Evolutionary conservation across 768 basidiomycete species (phyloP).

Genomic region (Lentinus tigrinus): DNA sequence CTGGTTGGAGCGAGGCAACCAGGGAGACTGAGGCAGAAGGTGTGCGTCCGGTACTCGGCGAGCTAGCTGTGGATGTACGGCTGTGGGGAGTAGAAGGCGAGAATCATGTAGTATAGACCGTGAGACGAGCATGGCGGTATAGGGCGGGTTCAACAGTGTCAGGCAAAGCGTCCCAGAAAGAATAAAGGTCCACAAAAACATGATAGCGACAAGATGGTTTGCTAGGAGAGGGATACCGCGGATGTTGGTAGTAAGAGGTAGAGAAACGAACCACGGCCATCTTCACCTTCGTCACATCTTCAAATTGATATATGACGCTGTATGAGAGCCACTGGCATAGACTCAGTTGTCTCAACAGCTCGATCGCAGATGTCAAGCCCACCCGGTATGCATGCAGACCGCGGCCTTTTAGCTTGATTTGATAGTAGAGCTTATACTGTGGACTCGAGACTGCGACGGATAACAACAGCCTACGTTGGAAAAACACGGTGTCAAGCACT

Average conservation of each 20-base stretch:
- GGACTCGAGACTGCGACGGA: too few species aligned
- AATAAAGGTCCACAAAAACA: conserved; percentile 13
- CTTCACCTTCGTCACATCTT: not conserved
- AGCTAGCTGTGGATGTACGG: not conserved
- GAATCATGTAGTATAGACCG: not conserved
- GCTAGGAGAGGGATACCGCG: not conserved
- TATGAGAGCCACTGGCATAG: not conserved
- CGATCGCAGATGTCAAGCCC: too few species aligned
- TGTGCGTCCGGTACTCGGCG: not conserved
- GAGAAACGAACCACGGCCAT: not conserved
- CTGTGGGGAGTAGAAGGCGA: not conserved
- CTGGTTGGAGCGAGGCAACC: not conserved
- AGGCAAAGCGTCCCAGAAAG: conserved; percentile 9
- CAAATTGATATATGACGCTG: not conserved
- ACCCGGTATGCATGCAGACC: too few species aligned
- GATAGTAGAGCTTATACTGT: too few species aligned
- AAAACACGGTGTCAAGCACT: too few species aligned
- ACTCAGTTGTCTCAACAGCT: not conserved
- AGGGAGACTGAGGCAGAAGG: not conserved
- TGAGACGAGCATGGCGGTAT: conserved; percentile 1
- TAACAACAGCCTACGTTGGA: too few species aligned
- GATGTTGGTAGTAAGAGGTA: not conserved
- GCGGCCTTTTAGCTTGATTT: too few species aligned
- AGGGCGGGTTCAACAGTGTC: conserved; percentile 10
- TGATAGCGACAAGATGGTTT: not conserved